These are phyloP conservation scores for Eucalyptus melliodora DNA, from an alignment of 345 rosid species.

Conservation along the genomic window DNA sequence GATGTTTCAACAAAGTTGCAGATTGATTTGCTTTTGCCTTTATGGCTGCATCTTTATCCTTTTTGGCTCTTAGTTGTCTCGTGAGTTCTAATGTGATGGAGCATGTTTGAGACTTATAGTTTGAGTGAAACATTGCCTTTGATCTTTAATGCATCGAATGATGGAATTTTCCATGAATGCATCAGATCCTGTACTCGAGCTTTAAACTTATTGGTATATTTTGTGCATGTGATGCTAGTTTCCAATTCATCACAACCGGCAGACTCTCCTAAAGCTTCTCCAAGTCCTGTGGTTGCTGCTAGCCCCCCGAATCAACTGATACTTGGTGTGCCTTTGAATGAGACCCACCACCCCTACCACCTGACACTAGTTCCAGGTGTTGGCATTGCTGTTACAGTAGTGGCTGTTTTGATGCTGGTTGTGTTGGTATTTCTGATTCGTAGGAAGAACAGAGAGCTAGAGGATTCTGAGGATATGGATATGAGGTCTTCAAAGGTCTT, in stretches of 20 bases:
- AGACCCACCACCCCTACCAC: slow-evolving; percentile 42
- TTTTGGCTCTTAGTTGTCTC: background rate
- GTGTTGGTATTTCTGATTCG: slow-evolving; percentile 64
- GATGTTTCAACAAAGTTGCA: background rate
- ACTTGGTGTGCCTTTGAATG: slow-evolving; percentile 20
- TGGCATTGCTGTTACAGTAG: slow-evolving; percentile 60
- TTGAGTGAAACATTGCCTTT: background rate
- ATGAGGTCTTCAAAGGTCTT: slow-evolving; percentile 34
- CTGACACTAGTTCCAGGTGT: slow-evolving; percentile 47
- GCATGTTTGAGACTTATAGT: background rate
- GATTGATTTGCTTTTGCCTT: background rate
- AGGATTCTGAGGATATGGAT: slow-evolving; percentile 28
- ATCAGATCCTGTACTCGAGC: background rate
- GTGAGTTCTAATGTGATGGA: background rate
- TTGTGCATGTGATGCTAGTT: slow-evolving; percentile 4
- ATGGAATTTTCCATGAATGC: background rate
- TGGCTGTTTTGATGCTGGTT: slow-evolving; percentile 43
- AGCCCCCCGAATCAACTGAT: slow-evolving; percentile 69
- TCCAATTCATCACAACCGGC: slow-evolving; percentile 37
- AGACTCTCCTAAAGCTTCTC: slow-evolving; percentile 37
- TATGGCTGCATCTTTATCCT: background rate
- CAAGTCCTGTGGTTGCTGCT: slow-evolving; percentile 43
- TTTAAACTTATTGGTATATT: background rate
- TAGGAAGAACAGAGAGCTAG: slow-evolving; percentile 52
- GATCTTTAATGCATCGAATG: background rate